Base-by-base conservation (phyloP, 75 land plant species). In the Pseudotsuga menziesii region DNA sequence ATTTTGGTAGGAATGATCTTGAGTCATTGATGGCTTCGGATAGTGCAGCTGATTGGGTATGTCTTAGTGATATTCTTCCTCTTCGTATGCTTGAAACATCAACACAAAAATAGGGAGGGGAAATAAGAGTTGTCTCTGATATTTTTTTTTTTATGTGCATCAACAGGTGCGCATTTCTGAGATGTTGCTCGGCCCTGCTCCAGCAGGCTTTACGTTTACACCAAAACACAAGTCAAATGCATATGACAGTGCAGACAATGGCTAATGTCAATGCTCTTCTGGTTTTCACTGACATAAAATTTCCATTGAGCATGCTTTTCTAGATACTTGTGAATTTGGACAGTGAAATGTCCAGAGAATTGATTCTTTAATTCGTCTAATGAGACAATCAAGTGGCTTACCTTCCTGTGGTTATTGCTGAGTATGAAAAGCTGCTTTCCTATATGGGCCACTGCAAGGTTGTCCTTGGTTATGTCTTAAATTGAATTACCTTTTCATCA, bases 221-320 rank as follows among this genome's bases (percentile, higher is more conserved):
- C 99, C 99, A 44, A 96, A 91, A 81, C 99, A 97, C 80, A 97
- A 97, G 80, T 97, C 99, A 0, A 97, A 94, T 88, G 95, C 99
- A 4, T 97, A 97, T 78, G 99, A 97, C 75, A 87, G 86, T 69
- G 89, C 98, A 36, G 98, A 97, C 77, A 97, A 97, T 85, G 99
- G 99, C 27, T 97, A 63, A 94, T 77, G 62, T 36, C 35, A 69
- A 17, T 36, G n/a, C 15, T 13, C 48, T 69, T n/a, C 25, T 36
- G 9, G 25, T 20, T 20, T 16, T 39, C 25, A 69, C n/a, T n/a
- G n/a, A 6, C 39, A 41, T 36, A 39, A 44, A 69, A 4, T 19
- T n/a, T 14, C 20, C 17, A n/a, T n/a, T 32, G 70, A 66, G 35
- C 36, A 29, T 66, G 4, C 70, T 32, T 5, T 66, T 29, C 54